Percentiles rank a stretch among this genome's conserved stretches.
These are phyloP conservation scores for Microascus cirrosus DNA, from an alignment of 2,329 filamentous ascomycete genomes.

Conservation along the genomic window DNA sequence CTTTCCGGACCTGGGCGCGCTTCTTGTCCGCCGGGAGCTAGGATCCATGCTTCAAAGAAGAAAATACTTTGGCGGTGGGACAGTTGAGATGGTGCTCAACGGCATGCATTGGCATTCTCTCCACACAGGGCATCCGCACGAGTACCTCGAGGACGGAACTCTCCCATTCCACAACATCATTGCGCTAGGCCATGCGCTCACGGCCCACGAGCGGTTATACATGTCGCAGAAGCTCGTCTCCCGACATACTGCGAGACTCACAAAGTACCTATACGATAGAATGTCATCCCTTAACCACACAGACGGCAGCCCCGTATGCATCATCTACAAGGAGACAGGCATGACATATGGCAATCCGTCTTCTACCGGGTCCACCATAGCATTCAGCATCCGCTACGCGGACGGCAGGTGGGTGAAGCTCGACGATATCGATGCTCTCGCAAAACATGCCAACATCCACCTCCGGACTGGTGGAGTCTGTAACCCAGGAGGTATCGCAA, in stretches of 20 bases:
- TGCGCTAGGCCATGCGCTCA: constrained; percentile 65
- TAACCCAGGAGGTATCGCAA: constrained; percentile 78
- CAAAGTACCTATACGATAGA: constrained; percentile 43
- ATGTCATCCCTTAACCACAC: constrained; percentile 54
- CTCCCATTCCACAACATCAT: constrained; percentile 84
- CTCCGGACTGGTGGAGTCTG: constrained; percentile 81
- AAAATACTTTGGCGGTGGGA: constrained; percentile 87
- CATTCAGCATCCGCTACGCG: constrained; percentile 69
- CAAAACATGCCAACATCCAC: constrained; percentile 69
- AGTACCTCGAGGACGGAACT: constrained; percentile 82
- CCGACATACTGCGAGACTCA: constrained; percentile 58
- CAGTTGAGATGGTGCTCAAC: constrained; percentile 79
- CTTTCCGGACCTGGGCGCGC: constrained; percentile 78
- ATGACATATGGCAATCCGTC: constrained; percentile 12
- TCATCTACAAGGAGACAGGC: constrained; percentile 44
- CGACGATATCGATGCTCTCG: constrained; percentile 76
- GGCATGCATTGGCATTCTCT: constrained; percentile 73
- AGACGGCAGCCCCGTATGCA: constrained; percentile 55
- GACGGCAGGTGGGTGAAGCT: constrained; percentile 67
- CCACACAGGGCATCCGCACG: constrained; percentile 63
- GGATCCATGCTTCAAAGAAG: constrained; percentile 52
- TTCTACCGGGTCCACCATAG: constrained; percentile 61
- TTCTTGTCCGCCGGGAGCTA: constrained; percentile 68
- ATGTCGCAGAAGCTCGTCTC: constrained; percentile 59
- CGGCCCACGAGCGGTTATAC: constrained; percentile 58